These are phyloP conservation scores for Aspergillus asperescens DNA, from an alignment of 495 filamentous ascomycete species.

Conservation along the genomic window DNA sequence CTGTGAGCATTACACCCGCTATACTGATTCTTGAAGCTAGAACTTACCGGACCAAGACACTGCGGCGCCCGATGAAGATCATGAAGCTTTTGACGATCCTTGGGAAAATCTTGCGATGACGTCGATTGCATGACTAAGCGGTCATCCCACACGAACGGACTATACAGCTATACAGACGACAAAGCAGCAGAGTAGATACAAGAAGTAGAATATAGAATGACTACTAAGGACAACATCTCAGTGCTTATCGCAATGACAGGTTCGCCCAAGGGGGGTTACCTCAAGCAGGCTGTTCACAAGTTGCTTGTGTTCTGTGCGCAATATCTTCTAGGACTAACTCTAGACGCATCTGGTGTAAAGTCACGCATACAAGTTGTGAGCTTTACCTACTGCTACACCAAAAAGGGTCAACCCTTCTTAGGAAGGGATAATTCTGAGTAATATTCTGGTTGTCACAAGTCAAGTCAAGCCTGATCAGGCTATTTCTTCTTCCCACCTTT, in stretches of 20 bases:
- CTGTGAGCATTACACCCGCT: not conserved
- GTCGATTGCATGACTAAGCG: conserved; percentile 26
- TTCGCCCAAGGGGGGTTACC: no score
- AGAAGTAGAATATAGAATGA: not conserved
- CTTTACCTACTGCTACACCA: no score
- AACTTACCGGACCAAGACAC: conserved; percentile 10
- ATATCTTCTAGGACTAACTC: no score
- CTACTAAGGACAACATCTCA: not conserved
- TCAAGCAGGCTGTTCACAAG: no score
- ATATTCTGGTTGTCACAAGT: no score
- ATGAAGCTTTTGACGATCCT: conserved; percentile 3
- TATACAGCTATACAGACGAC: no score
- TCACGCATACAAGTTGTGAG: no score
- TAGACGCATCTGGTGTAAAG: no score
- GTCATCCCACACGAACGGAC: not conserved
- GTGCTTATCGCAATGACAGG: no score
- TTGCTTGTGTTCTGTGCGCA: no score
- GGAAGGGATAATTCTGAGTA: no score
- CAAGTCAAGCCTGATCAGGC: not conserved
- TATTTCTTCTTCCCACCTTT: conserved; percentile 46
- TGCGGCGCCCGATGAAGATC: not conserved
- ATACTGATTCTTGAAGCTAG: not conserved
- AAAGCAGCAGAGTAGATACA: not conserved
- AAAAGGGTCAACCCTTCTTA: no score
- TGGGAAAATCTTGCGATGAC: conserved; percentile 24